Percentiles rank a stretch among this genome's conserved stretches.
These are phyloP conservation scores for Casaregolazyma suthepensis DNA, from an alignment of 1,139 yeast species.

Conservation along the genomic window DNA sequence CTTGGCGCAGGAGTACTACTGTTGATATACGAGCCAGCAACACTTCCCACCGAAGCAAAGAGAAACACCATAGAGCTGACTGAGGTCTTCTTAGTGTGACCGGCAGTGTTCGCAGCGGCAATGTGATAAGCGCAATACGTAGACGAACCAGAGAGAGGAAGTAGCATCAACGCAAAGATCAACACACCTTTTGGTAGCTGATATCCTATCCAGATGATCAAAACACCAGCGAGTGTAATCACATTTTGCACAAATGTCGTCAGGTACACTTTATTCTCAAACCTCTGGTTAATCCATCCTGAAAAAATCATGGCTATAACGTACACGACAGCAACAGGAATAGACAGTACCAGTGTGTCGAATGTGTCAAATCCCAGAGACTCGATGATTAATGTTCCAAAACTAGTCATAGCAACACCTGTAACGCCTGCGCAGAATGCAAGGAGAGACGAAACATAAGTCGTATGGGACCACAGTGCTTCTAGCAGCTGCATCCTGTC, in stretches of 20 bases:
- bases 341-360: slow-evolving; percentile 24
- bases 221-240: slow-evolving; percentile 26
- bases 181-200: slow-evolving; percentile 21
- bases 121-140: too few relatives aligned
- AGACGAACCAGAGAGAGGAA: slow-evolving; percentile 37
- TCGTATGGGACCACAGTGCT: slow-evolving; percentile 37
- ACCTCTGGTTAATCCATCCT: slow-evolving; percentile 17
- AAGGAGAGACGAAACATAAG: slow-evolving; percentile 41
- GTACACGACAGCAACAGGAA: slow-evolving; percentile 26
- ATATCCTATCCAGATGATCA: slow-evolving; percentile 23
- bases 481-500: slow-evolving; percentile 50
- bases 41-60: slow-evolving; percentile 51
- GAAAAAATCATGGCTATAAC: slow-evolving; percentile 19
- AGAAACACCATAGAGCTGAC: slow-evolving; percentile 40
- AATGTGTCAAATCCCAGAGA: slow-evolving; percentile 27
- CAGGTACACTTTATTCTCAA: slow-evolving; percentile 17
- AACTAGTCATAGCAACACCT: slow-evolving; percentile 42
- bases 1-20: slow-evolving; percentile 43
- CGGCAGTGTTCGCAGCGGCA: slow-evolving; percentile 39
- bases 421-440: slow-evolving; percentile 41
- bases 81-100: slow-evolving; percentile 49
- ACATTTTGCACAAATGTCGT: slow-evolving; percentile 19
- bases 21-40: slow-evolving; percentile 52
- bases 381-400: slow-evolving; percentile 26
- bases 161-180: slow-evolving; percentile 40